A percentile compares a stretch with the other conserved stretches of the same genome.
Conservation (phyloP, 768 basidiomycete species). For the Tremella fuciformis region DNA sequence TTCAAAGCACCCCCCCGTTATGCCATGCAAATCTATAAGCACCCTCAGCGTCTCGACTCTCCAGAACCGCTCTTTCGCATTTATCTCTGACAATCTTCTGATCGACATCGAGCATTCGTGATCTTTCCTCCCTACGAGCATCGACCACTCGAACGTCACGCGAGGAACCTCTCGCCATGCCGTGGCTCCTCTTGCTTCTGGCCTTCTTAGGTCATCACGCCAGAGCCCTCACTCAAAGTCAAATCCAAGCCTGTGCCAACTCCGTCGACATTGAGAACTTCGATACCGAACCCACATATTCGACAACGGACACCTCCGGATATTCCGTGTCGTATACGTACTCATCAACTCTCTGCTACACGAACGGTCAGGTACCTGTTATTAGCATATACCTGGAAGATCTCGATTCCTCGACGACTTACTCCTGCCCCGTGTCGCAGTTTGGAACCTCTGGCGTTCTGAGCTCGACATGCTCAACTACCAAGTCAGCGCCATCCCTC, state of each 20-base stretch:
- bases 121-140: too few relatives aligned
- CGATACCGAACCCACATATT: constrained; percentile 5
- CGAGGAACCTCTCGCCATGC: too few relatives aligned
- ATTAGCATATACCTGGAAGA: constrained; percentile 2
- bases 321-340: constrained; percentile 2
- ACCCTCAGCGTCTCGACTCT: too few relatives aligned
- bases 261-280: constrained; percentile 4
- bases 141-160: too few relatives aligned
- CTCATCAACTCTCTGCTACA: background rate
- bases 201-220: too few relatives aligned
- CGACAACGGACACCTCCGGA: constrained; percentile 4
- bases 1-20: too few relatives aligned
- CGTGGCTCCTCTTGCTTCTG: too few relatives aligned
- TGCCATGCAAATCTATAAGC: too few relatives aligned
- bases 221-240: constrained; percentile 1
- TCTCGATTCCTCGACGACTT: background rate
- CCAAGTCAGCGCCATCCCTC: constrained; percentile 2
- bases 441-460: constrained; percentile 4
- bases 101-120: too few relatives aligned
- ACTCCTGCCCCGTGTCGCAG: constrained; percentile 3
- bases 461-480: constrained; percentile 5
- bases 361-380: background rate
- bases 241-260: constrained; percentile 11
- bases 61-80: too few relatives aligned
- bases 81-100: too few relatives aligned